These are phyloP conservation scores for Spergularia azorica DNA, from an alignment of 179 eudicot species.

Conservation along the genomic window DNA sequence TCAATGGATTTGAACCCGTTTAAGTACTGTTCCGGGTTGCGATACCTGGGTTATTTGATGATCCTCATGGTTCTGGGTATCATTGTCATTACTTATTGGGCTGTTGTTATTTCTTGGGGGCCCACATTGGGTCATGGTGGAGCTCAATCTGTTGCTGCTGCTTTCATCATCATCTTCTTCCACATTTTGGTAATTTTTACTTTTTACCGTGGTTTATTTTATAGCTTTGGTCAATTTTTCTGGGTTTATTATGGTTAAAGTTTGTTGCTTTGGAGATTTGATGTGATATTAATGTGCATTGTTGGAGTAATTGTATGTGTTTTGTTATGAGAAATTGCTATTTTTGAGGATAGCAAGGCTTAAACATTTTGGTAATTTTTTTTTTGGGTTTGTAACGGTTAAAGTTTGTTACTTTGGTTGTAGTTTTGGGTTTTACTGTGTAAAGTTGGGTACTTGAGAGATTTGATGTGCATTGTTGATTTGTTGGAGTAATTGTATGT, in stretches of 20 bases:
- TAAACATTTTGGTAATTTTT: background rate
- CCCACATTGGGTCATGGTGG: slow-evolving; percentile 66
- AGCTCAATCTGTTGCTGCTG: slow-evolving; percentile 34
- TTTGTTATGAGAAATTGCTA: background rate
- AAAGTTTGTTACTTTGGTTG: too few relatives aligned
- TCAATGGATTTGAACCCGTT: slow-evolving; percentile 64
- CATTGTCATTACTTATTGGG: slow-evolving; percentile 61
- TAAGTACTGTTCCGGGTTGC: slow-evolving; percentile 71
- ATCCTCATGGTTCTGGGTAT: slow-evolving; percentile 61
- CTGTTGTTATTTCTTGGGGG: slow-evolving; percentile 71
- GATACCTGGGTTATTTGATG: slow-evolving; percentile 74
- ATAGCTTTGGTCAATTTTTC: background rate
- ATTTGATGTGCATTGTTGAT: background rate
- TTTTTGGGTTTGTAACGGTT: background rate
- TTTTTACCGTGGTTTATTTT: background rate
- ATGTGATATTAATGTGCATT: background rate
- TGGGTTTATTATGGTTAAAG: background rate
- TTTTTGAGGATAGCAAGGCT: background rate
- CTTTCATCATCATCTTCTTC: slow-evolving; percentile 50
- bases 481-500: background rate
- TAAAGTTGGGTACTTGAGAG: background rate
- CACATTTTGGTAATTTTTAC: slow-evolving; percentile 59
- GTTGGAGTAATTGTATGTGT: background rate
- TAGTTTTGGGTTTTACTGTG: background rate
- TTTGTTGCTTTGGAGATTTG: background rate